phyloP scores from a whole-genome alignment of 176 grass and related monocot species.

The Stipa capillata region DNA sequence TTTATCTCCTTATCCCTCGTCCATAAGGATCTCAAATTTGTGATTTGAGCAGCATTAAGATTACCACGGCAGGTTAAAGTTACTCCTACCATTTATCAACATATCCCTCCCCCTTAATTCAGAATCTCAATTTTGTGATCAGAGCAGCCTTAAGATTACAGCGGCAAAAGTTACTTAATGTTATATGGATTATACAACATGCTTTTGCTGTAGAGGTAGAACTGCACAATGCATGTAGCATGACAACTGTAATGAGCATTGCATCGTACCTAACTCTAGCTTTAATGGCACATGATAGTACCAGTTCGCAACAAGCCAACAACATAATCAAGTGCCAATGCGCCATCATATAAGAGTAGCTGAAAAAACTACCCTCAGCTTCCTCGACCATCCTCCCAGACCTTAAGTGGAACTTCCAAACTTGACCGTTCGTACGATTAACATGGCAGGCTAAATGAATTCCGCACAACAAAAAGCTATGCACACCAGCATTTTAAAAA shows the following conservation, averaged over 20 bases:
- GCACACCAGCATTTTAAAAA: not conserved
- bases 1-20: not conserved
- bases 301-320: not conserved
- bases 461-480: not conserved
- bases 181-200: not conserved
- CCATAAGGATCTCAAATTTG: not conserved
- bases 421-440: not conserved
- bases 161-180: not conserved
- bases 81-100: not conserved
- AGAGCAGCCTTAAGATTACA: not conserved
- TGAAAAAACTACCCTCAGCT: not conserved
- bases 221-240: not conserved
- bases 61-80: not conserved
- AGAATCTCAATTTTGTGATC: not conserved
- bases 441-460: not conserved
- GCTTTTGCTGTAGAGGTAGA: not conserved
- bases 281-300: conserved; percentile 19
- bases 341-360: not conserved
- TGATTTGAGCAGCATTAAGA: not conserved
- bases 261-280: not conserved
- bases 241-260: not conserved
- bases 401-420: not conserved
- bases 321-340: not conserved
- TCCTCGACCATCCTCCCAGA: not conserved
- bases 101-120: not conserved